phyloP scores from a whole-genome alignment of 176 grass and related monocot species.

The Chrysopogon serrulatus region DNA sequence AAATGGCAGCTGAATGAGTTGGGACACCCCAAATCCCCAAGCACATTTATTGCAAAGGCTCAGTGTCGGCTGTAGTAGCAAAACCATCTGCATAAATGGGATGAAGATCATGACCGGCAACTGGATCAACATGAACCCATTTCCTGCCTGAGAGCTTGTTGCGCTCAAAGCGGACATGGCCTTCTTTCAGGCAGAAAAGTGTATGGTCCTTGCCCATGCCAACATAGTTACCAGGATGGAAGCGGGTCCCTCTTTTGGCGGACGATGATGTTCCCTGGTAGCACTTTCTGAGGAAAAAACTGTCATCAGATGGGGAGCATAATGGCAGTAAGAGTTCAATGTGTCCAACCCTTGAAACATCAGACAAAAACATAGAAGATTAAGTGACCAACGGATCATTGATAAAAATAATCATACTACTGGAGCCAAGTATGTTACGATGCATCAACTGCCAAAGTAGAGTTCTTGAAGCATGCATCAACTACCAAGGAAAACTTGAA shows the following conservation, averaged over 20 bases:
- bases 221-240: slow-evolving; percentile 82
- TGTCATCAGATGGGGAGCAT: not conserved
- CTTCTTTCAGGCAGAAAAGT: slow-evolving; percentile 75
- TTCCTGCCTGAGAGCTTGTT: slow-evolving; percentile 82
- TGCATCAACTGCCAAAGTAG: not conserved
- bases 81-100: slow-evolving; percentile 45
- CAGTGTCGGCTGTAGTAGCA: not conserved
- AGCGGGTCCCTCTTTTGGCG: slow-evolving; percentile 74
- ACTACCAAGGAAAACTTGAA: not conserved
- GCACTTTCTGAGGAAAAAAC: slow-evolving; percentile 29
- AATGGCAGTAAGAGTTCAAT: not conserved
- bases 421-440: not conserved
- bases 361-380: not conserved
- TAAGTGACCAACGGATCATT: not conserved
- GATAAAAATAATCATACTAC: not conserved
- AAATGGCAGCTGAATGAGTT: not conserved
- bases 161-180: slow-evolving; percentile 71
- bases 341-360: not conserved
- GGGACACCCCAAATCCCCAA: not conserved
- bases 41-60: not conserved
- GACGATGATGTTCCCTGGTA: slow-evolving; percentile 79
- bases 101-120: slow-evolving; percentile 59
- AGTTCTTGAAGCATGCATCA: too few species aligned
- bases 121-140: slow-evolving; percentile 81
- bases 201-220: slow-evolving; percentile 91